These are phyloP conservation scores for Neofusicoccum umdonicola DNA, from an alignment of 2,329 filamentous ascomycete genomes.

Conservation along the genomic window DNA sequence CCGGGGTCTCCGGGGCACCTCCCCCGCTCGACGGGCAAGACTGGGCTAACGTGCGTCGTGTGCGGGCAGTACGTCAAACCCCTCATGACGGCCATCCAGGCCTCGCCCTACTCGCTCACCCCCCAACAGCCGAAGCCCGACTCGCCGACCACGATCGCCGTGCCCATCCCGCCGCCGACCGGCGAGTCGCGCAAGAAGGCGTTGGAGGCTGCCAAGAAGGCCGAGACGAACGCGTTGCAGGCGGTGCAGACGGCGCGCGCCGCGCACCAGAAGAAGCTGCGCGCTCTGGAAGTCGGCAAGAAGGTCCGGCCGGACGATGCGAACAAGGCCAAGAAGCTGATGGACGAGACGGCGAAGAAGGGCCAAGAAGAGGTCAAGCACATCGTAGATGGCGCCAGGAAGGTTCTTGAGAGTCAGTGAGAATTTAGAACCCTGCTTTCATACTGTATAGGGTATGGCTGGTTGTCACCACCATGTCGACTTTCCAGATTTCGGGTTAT, in stretches of 20 bases:
- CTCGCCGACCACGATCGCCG: conserved; percentile 51
- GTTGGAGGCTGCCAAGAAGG: conserved; percentile 40
- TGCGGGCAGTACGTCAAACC: conserved; percentile 52
- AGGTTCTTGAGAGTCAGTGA: conserved; percentile 40
- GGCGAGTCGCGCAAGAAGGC: conserved; percentile 51
- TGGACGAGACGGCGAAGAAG: conserved; percentile 53
- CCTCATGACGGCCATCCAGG: conserved; percentile 53
- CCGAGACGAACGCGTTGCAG: conserved; percentile 42
- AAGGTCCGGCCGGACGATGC: conserved; percentile 48
- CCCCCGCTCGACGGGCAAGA: too few species aligned
- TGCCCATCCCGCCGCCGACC: conserved; percentile 58
- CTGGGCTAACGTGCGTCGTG: too few species aligned
- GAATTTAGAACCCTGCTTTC: not conserved
- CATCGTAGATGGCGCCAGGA: conserved; percentile 49
- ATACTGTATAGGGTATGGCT: not conserved
- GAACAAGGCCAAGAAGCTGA: conserved; percentile 47
- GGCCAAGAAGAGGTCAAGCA: conserved; percentile 48
- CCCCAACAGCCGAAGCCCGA: conserved; percentile 51
- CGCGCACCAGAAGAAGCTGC: conserved; percentile 49
- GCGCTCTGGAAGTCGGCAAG: conserved; percentile 43
- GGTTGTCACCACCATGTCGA: not conserved
- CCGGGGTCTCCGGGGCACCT: too few species aligned
- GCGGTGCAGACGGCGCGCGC: conserved; percentile 44
- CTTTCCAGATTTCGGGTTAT: not conserved
- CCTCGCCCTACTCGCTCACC: conserved; percentile 49